Conservation (phyloP, 2,329 filamentous ascomycete species). For the Stachybotrys chartarum region DNA sequence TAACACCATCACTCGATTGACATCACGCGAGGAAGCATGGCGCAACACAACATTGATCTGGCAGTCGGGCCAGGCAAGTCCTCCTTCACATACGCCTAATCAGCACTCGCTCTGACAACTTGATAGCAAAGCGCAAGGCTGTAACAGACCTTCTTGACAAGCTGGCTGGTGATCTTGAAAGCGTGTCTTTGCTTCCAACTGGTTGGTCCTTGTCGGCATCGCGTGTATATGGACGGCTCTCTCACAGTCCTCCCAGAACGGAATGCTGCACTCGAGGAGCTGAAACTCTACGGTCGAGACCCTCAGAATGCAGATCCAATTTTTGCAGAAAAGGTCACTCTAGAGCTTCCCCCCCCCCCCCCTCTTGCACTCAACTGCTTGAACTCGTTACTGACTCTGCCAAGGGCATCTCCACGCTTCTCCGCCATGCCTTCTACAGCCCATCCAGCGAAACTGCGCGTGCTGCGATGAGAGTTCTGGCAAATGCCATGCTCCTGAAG, state of each 20-base stretch:
- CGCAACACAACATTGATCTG: slow-evolving; percentile 14
- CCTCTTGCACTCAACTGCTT: neutral
- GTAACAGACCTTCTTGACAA: slow-evolving; percentile 58
- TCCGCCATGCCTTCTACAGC: slow-evolving; percentile 65
- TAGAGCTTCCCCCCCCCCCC: neutral
- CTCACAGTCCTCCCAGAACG: slow-evolving; percentile 44
- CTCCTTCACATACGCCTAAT: neutral
- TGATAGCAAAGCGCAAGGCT: slow-evolving; percentile 57
- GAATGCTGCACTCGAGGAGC: slow-evolving; percentile 52
- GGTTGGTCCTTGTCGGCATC: slow-evolving; percentile 37
- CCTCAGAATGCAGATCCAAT: slow-evolving; percentile 70
- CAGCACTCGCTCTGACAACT: slow-evolving; percentile 5
- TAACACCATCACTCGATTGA: too few species aligned
- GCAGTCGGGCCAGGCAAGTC: slow-evolving; percentile 36
- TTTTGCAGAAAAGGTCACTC: slow-evolving; percentile 66
- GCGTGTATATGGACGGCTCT: slow-evolving; percentile 2
- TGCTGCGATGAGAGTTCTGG: slow-evolving; percentile 74
- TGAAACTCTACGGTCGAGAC: slow-evolving; percentile 63
- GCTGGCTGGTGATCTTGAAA: slow-evolving; percentile 54
- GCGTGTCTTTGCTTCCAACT: slow-evolving; percentile 49
- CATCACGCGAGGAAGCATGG: slow-evolving; percentile 10
- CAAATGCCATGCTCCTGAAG: slow-evolving; percentile 60
- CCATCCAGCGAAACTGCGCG: slow-evolving; percentile 56
- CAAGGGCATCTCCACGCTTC: slow-evolving; percentile 69
- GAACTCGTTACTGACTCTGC: slow-evolving; percentile 5